Evolutionary conservation across 495 filamentous ascomycete genomes (phyloP), one percentile per base, ranked within the genome.

Genomic region (Baudoinia panamericana): DNA sequence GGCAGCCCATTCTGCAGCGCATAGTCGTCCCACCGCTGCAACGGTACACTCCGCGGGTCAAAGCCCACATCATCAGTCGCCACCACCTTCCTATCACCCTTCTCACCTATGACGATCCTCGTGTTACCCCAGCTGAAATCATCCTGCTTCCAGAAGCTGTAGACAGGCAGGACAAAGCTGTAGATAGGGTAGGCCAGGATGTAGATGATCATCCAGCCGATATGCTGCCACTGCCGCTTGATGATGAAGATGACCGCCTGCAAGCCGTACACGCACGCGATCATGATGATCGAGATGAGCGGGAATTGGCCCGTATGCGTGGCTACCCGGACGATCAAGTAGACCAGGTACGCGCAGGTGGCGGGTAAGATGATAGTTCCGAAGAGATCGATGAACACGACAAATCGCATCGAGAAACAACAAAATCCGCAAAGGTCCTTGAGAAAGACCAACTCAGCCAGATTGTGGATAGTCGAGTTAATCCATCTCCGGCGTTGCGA

Each of bases 121-220:
- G 90, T 97, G 59, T 83, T 96, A 71, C 90, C 90, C 90, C 90
- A 97, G 5, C 77, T 73, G 68, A 97, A 97, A 63, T 97, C 84
- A 63, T 97, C 90, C 59, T 93, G 85, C 56, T 93, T 88, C 90
- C 90, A 97, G 76, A 97, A 97, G 0, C 90, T 92, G 66, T 95
- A 97, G 51, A 97, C 62, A 0, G 90, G 90, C 5, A 97, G 72
- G 40, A 94, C 56, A 54, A 97, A 86, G 12, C 78, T 87, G 65
- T 86, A 94, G 51, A 97, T 80, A 0, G 92, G 92, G 69, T 81
- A 94, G 1, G 90, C 92, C 6, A 86, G 51, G 47, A 97, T 70
- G 60, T 97, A 97, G 54, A 97, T 96, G 54, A 96, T 80, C 84
- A 97, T 95, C 90, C 90, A 97, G 32, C 90, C 90, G 29, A 97